phyloP scores from a whole-genome alignment of 768 basidiomycete species.

The Lanmaoa pseudosensibilis region DNA sequence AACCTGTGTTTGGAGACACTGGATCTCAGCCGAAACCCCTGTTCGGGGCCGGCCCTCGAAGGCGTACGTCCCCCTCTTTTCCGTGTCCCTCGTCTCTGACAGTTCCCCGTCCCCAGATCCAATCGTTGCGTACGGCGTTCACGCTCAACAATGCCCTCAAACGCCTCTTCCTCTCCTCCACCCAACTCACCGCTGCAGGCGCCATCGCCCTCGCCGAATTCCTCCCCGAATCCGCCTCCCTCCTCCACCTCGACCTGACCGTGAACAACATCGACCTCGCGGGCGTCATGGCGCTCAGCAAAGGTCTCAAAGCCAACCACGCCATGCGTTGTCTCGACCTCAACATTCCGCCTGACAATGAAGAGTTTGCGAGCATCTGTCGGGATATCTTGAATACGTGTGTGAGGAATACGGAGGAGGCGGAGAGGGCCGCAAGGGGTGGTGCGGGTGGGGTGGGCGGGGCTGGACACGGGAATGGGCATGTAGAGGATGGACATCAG shows the following conservation, averaged over 20 bases:
- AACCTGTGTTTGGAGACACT: constrained; percentile 92
- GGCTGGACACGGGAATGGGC: background rate
- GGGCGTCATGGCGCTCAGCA: constrained; percentile 88
- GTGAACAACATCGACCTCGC: constrained; percentile 82
- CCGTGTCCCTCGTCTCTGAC: background rate
- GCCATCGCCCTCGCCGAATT: constrained; percentile 97
- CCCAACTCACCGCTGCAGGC: constrained; percentile 74
- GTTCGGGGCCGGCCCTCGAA: constrained; percentile 84
- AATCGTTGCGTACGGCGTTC: constrained; percentile 89
- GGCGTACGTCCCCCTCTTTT: constrained; percentile 59
- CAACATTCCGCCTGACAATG: constrained; percentile 84
- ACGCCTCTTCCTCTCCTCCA: constrained; percentile 87
- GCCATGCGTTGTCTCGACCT: constrained; percentile 91
- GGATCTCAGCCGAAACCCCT: constrained; percentile 91
- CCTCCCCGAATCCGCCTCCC: constrained; percentile 82
- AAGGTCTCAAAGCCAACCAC: constrained; percentile 80
- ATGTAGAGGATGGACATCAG: constrained; percentile 20
- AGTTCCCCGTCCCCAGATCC: constrained; percentile 50
- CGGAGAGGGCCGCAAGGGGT: constrained; percentile 41
- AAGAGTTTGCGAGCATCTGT: constrained; percentile 81
- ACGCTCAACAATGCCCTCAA: constrained; percentile 90
- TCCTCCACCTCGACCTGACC: constrained; percentile 91
- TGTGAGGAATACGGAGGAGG: constrained; percentile 91
- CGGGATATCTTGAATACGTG: constrained; percentile 89
- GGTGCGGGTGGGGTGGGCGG: no score